These are phyloP conservation scores for Phytophthora multivora DNA, from an alignment of 352 stramenopile genomes.

Conservation along the genomic window DNA sequence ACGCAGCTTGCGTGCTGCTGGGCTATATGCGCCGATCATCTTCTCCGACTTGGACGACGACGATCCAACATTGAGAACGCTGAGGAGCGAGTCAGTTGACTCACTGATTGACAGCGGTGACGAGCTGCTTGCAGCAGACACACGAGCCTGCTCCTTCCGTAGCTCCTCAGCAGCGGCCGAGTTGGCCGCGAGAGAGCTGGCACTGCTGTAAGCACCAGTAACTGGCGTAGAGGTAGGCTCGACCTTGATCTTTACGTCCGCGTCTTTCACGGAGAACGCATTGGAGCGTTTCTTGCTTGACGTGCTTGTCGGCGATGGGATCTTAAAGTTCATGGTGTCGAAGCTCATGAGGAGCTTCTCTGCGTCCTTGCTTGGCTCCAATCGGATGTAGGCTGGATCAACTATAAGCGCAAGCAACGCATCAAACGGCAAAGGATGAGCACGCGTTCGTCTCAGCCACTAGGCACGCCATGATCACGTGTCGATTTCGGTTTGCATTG, in stretches of 20 bases:
- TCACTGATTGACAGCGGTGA: conserved; percentile 34
- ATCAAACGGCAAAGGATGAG: conserved; percentile 45
- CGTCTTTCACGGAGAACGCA: conserved; percentile 46
- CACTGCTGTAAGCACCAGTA: conserved; percentile 19
- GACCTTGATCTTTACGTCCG: conserved; percentile 6
- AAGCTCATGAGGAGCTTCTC: conserved; percentile 90
- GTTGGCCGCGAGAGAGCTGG: conserved; percentile 28
- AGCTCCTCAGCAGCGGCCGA: conserved; percentile 41
- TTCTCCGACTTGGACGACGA: conserved; percentile 38
- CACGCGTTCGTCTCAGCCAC: conserved; percentile 39
- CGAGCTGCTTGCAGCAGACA: conserved; percentile 7
- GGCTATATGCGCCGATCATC: conserved; percentile 95
- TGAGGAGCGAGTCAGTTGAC: conserved; percentile 42
- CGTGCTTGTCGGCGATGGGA: conserved; percentile 74
- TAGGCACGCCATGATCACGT: conserved; percentile 28
- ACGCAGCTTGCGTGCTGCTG: conserved; percentile 90
- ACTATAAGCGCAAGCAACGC: conserved; percentile 41
- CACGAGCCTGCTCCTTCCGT: conserved; percentile 39
- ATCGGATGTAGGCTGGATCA: conserved; percentile 52
- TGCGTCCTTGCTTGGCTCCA: conserved; percentile 57
- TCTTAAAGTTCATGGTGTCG: conserved; percentile 86
- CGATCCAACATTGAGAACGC: conserved; percentile 46
- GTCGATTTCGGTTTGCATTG: conserved; percentile 41
- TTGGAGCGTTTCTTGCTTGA: conserved; percentile 56
- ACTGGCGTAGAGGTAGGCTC: not conserved